phyloP scores from a whole-genome alignment of 169 alveolate genomes.

The Plasmodium coatneyi region DNA sequence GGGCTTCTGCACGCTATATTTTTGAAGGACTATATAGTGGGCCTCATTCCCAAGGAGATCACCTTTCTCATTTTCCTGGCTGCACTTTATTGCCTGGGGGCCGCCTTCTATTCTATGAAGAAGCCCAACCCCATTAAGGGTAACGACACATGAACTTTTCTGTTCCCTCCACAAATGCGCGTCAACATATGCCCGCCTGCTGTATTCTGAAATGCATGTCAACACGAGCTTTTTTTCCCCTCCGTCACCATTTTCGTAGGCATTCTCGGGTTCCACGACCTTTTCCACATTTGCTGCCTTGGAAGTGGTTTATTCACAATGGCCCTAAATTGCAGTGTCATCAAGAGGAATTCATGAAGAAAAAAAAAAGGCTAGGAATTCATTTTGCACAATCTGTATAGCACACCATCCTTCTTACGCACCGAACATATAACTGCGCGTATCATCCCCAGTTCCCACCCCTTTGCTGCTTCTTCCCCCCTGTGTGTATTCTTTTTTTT shows the following conservation, averaged over 20 bases:
- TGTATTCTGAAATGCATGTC: not conserved
- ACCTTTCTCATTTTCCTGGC: conserved; percentile 38
- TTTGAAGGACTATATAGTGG: conserved; percentile 37
- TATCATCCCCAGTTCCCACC: not conserved
- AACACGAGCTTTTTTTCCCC: not conserved
- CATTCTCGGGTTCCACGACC: conserved; percentile 81
- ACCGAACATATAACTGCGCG: not conserved
- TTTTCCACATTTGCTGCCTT: conserved; percentile 83
- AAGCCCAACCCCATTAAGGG: conserved; percentile 79
- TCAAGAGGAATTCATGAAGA: conserved; percentile 47
- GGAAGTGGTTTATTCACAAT: conserved; percentile 76
- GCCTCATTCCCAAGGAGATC: conserved; percentile 56
- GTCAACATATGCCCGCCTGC: not conserved
- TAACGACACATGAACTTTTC: not conserved
- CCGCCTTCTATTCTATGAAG: conserved; percentile 78
- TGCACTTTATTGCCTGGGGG: conserved; percentile 77
- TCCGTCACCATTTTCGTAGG: conserved; percentile 14
- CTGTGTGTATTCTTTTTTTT: not conserved
- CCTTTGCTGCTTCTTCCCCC: not conserved
- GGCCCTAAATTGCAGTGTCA: conserved; percentile 76
- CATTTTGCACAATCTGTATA: not conserved
- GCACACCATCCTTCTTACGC: not conserved
- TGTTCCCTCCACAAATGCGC: not conserved
- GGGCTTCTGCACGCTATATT: conserved; percentile 70
- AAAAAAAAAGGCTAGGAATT: not conserved